Base-by-base conservation (phyloP, 768 basidiomycete genomes). In the Leccinum disarticulatum region DNA sequence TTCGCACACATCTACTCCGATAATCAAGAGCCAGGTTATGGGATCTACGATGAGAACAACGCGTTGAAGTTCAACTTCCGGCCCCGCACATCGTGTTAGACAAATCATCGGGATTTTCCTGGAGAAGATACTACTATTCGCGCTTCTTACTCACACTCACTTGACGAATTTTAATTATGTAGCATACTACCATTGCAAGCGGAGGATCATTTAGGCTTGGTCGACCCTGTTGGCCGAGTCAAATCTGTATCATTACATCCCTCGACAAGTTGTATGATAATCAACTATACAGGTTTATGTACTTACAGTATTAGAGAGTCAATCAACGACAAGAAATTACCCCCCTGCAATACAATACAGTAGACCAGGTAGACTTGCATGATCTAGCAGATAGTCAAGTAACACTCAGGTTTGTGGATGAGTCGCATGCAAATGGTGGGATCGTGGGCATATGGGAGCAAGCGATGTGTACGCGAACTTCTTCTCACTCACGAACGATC, bases 1-100 rank as follows among this genome's bases (percentile, higher is more conserved):
- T 92, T 92, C 65, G 87, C 87, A 28, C 90, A 91, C 68, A 85
- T 91, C 56, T 91, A 90, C 66, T 84, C 85, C 2, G 90, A 90
- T 66, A 60, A 72, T 60, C 80, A 84, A 71, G 80, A 80, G 54
- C 84, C 86, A 17, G 89, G 89, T 11, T 91, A 91, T 66, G 90
- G 89, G 6, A 81, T 91, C 55, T 87, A 87, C 65, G 72, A 80
- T 33, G 61, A 46, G 0, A 70, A 75, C 31, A 83, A 84, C 22
- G 66, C 69, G 22, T 63, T 80, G 61, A 90, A 91, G 73, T 88
- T 90, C 67, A 72, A 76, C 6, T 90, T 90, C 68, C 74, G 72
- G n/a, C 87, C 88, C 0, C 80, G 78, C 58, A 87, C 84, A 6
- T 77, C 77, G 6, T 89, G 87, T 70, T 90, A 73, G 63, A 19